A percentile compares a stretch with the other conserved stretches of the same genome.
Evolutionary conservation across 805 yeast genomes (phyloP).

Genomic region (Lipomyces sp.): DNA sequence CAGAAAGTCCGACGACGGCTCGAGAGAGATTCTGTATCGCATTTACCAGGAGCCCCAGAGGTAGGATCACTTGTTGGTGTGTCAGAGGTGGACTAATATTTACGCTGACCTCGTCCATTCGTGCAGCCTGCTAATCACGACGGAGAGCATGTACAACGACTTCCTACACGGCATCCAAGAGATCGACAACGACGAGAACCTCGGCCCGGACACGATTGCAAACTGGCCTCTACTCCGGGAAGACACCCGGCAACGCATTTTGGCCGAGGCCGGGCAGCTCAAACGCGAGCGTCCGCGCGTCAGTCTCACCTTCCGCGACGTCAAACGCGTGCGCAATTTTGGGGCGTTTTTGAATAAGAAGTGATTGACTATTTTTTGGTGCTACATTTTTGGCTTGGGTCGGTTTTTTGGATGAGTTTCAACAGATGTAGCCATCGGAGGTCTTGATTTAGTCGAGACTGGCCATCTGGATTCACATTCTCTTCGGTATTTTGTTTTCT

Average conservation of each 20-base stretch:
- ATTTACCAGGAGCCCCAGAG: conserved; percentile 27
- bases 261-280: not conserved
- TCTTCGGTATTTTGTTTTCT: too few relatives aligned
- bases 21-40: conserved; percentile 7
- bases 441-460: too few relatives aligned
- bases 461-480: too few relatives aligned
- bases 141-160: conserved; percentile 18
- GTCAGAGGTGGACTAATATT: not conserved
- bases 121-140: conserved; percentile 20
- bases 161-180: conserved; percentile 25
- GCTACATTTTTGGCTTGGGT: too few relatives aligned
- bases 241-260: conserved; percentile 5
- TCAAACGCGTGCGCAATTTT: conserved; percentile 17
- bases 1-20: conserved; percentile 6
- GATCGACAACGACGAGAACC: conserved; percentile 8
- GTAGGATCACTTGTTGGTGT: not conserved
- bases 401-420: too few relatives aligned
- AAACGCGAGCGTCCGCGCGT: conserved; percentile 4
- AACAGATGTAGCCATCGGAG: too few relatives aligned
- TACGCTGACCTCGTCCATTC: not conserved
- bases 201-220: conserved; percentile 9
- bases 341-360: conserved; percentile 5
- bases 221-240: conserved; percentile 19
- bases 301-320: conserved; percentile 27
- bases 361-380: too few relatives aligned